Conservation (phyloP, 176 grass and related monocot genomes). For the barley (Hordeum vulgare) region DNA sequence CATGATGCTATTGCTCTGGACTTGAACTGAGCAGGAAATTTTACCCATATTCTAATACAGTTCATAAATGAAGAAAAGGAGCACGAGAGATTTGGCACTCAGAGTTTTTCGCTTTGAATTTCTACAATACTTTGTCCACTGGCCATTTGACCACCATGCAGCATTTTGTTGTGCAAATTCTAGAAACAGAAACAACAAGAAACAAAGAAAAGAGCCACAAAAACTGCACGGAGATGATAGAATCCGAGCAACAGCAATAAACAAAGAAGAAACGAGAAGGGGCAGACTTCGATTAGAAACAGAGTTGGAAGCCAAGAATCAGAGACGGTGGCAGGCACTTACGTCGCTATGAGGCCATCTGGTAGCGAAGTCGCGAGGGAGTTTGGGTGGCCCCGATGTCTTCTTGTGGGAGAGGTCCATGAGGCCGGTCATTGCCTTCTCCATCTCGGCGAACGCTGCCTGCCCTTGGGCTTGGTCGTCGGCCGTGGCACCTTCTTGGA, state of each 20-base stretch:
- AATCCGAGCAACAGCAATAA: neutral
- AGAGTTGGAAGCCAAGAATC: constrained; percentile 16
- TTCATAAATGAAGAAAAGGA: neutral
- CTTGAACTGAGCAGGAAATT: neutral
- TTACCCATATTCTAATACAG: neutral
- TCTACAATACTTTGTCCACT: neutral
- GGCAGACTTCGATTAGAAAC: constrained; percentile 1
- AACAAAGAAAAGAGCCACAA: constrained; percentile 10
- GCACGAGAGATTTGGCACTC: neutral
- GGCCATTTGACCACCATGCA: neutral
- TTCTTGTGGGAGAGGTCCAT: constrained; percentile 15
- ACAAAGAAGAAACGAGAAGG: neutral
- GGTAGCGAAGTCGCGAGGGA: constrained; percentile 21
- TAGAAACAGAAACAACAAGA: neutral
- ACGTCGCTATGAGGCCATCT: constrained; percentile 16
- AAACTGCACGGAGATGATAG: neutral
- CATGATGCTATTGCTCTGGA: neutral
- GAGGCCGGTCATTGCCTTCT: constrained; percentile 32
- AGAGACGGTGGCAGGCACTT: constrained; percentile 20
- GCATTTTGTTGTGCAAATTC: neutral
- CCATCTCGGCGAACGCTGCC: constrained; percentile 19
- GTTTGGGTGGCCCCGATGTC: constrained; percentile 1
- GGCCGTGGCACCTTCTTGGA: neutral
- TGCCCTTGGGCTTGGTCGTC: constrained; percentile 5
- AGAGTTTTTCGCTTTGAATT: neutral